phyloP scores from a whole-genome alignment of 2,329 filamentous ascomycete genomes.

The Xylaria sp. region DNA sequence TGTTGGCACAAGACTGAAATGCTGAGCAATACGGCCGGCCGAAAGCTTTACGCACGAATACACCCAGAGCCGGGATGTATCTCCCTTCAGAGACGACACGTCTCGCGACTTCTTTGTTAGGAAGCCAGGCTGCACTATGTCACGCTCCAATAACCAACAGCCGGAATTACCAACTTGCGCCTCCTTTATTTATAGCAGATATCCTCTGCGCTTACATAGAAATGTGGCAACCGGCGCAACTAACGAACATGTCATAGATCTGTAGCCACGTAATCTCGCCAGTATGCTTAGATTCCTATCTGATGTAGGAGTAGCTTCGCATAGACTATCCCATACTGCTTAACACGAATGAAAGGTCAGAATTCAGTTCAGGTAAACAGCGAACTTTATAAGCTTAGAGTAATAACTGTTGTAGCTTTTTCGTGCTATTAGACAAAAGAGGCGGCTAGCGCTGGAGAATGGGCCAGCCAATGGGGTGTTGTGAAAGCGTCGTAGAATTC shows the following conservation, averaged over 20 bases:
- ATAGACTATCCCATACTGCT: not conserved
- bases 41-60: not conserved
- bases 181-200: not conserved
- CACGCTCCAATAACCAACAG: not conserved
- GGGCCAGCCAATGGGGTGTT: conserved; percentile 8
- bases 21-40: not conserved
- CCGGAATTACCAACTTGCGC: not conserved
- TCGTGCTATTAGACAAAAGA: conserved; percentile 13
- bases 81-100: too few relatives aligned
- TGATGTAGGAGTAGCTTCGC: not conserved
- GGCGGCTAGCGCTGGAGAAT: conserved; percentile 7
- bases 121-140: not conserved
- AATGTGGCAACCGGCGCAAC: not conserved
- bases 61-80: too few relatives aligned
- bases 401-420: not conserved
- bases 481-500: not conserved
- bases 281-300: not conserved
- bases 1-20: not conserved
- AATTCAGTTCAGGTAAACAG: not conserved
- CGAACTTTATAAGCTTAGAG: not conserved
- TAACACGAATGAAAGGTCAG: too few relatives aligned
- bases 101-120: not conserved
- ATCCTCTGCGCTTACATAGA: not conserved
- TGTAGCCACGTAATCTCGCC: not conserved
- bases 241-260: not conserved